Evolutionary conservation across 495 filamentous ascomycete species (phyloP), one percentile per base, ranked within the genome.

Genomic region (Articulospora tetracladia): DNA sequence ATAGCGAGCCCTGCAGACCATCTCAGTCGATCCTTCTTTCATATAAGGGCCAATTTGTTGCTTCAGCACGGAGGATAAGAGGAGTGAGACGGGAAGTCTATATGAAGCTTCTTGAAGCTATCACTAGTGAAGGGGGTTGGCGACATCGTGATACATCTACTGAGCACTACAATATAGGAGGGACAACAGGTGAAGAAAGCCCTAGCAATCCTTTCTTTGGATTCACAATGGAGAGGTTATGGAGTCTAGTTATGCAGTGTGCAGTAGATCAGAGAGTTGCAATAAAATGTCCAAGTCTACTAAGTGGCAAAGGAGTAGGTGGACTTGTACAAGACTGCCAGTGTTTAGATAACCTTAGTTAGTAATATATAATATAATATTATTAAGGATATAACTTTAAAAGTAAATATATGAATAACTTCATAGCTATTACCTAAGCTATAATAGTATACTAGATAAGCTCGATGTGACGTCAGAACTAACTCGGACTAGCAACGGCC

Each of bases 1-100:
- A 67, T 53, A 57, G 60, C 1, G 49, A 49, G 26, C 41, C 61
- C 22, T 71, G 70, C 15, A 55, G 60, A 17, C 27, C 55, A 6
- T 56, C 51, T 12, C 53, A 53, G 25, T 53, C 39, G 15, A 58
- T 67, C 8, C 61, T 76, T 4, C 61, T 78, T 23, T 65, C 69
- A 4, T 77, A 77, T 61, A 73, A 72, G 57, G 76, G 77, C 2
- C 74, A 77, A 54, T 79, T 79, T 57, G 68, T 79, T 36, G 74
- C 68, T 12, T 75, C 72, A 15, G 70, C 69, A 6, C 52, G 39
- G 10, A 68, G 77, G 19, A 73, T 79, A 12, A 63, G 72, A 20
- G 75, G 71, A 7, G 63, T 70, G 0, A 54, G 55, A 26, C 70
- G 66, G 48, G 20, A 46, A 20, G 17, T 52, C 3, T 52, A 52